Evolutionary conservation across 2,329 filamentous ascomycete species (phyloP).

Genomic region (Arthrobotrys entomopaga): DNA sequence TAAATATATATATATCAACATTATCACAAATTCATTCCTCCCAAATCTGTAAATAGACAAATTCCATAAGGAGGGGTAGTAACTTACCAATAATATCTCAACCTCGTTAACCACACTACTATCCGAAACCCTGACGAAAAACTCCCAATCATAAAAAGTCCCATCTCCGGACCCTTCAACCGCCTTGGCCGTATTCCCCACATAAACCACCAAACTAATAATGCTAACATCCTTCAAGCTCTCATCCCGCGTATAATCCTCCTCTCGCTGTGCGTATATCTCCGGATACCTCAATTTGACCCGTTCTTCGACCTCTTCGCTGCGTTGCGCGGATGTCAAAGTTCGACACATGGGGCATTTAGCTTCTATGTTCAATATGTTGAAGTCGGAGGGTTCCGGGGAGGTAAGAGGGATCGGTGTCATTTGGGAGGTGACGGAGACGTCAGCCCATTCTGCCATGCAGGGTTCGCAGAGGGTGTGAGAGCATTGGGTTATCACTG

Average conservation of each 20-base stretch:
- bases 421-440: slow-evolving; percentile 62
- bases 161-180: slow-evolving; percentile 56
- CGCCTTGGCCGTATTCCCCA: slow-evolving; percentile 63
- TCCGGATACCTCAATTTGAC: slow-evolving; percentile 61
- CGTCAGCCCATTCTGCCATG: slow-evolving; percentile 65
- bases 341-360: slow-evolving; percentile 65
- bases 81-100: slow-evolving; percentile 59
- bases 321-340: slow-evolving; percentile 61
- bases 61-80: not conserved
- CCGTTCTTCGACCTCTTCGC: slow-evolving; percentile 57
- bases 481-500: slow-evolving; percentile 63
- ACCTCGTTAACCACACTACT: slow-evolving; percentile 65
- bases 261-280: slow-evolving; percentile 61
- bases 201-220: slow-evolving; percentile 63
- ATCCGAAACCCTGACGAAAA: slow-evolving; percentile 64
- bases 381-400: slow-evolving; percentile 59
- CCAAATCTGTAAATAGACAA: not conserved
- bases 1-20: not conserved
- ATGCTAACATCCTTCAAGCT: slow-evolving; percentile 59
- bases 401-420: slow-evolving; percentile 62
- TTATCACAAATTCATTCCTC: not conserved
- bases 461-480: slow-evolving; percentile 64
- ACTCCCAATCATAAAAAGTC: slow-evolving; percentile 65
- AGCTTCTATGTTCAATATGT: slow-evolving; percentile 60
- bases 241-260: slow-evolving; percentile 60